These are phyloP conservation scores for Drosera capensis DNA, from an alignment of 148 eudicot species.

Conservation along the genomic window DNA sequence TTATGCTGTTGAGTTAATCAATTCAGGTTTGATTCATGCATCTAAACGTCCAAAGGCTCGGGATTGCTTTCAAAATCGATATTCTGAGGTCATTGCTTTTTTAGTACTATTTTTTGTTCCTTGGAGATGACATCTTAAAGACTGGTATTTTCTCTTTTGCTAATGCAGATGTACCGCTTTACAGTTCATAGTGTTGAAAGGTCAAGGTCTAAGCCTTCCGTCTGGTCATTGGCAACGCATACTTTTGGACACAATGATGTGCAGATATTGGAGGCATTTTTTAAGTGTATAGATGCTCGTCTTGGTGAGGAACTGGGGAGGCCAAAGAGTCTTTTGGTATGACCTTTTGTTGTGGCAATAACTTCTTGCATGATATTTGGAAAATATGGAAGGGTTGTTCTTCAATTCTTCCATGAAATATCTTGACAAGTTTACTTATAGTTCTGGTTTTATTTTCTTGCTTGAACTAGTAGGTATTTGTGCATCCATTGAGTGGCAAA, in stretches of 20 bases:
- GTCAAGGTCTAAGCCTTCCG: slow-evolving; percentile 40
- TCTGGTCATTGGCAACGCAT: slow-evolving; percentile 48
- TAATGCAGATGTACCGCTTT: slow-evolving; percentile 71
- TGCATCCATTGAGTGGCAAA: slow-evolving; percentile 85
- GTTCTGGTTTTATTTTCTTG: slow-evolving; percentile 4
- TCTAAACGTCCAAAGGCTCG: slow-evolving; percentile 22
- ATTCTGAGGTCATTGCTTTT: slow-evolving; percentile 36
- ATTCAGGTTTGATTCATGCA: slow-evolving; percentile 43
- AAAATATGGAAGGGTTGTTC: too few species aligned
- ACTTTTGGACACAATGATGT: slow-evolving; percentile 69
- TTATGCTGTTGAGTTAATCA: slow-evolving; percentile 52
- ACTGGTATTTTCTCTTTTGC: slow-evolving; percentile 5
- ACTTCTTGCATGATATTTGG: too few species aligned
- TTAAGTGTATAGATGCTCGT: slow-evolving; percentile 31
- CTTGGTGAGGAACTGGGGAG: slow-evolving; percentile 40
- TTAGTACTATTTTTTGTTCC: not conserved
- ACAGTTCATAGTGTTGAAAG: slow-evolving; percentile 48
- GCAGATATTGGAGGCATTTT: slow-evolving; percentile 43
- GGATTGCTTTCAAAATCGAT: slow-evolving; percentile 26
- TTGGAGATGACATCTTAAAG: slow-evolving; percentile 3
- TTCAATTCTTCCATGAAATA: too few species aligned
- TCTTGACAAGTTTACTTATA: not conserved
- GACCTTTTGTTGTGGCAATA: slow-evolving; percentile 11
- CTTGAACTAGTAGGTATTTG: slow-evolving; percentile 58
- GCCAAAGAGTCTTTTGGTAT: slow-evolving; percentile 85